Evolutionary conservation across 2,329 filamentous ascomycete genomes (phyloP), one percentile per base, ranked within the genome.

Genomic region (Fusarium brevicatenulatum): DNA sequence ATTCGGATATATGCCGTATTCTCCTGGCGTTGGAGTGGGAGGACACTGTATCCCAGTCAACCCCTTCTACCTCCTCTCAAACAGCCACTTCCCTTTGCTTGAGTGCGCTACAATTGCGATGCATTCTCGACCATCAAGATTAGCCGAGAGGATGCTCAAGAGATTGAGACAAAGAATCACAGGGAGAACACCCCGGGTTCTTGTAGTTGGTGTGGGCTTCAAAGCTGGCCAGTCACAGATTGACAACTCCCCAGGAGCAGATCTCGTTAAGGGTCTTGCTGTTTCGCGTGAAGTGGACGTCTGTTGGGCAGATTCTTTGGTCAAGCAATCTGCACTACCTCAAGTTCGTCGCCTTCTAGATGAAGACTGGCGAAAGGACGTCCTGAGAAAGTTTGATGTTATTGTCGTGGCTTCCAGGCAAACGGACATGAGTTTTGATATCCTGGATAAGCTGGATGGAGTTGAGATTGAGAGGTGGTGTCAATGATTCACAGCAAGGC

Each of bases 21-120:
- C 74, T 2, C 86, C 87, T 1, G 80, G 83, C 1, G 76, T 86
- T 6, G 87, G 86, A 11, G 86, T 89, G 9, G 87, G 87, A 4
- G 86, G 87, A 1, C 86, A 88, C 73, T 88, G 87, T 72, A 88
- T 88, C 64, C 87, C 86, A 1, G 82, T 88, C 57, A 88, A 89
- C 65, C 86, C 86, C 0, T 83, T 83, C 77, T 88, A 88, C 68
- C 81, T 89, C 30, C 78, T 88, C 9, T 82, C 82, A 18, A 86
- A 83, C 68, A 83, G 80, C 69, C 71, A 80, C 9, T 83, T 88
- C 44, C 86, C 86, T 2, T 74, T 88, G 1, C 79, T 88, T 4
- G 73, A 83, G 63, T 78, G 79, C 12, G 85, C 84, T 4, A 82
- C 83, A 0, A 79, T 82, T 43, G 80, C 73, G 30, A 86, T 85